Conservation (phyloP, 2,329 filamentous ascomycete species). For the Apiospora hydei region DNA sequence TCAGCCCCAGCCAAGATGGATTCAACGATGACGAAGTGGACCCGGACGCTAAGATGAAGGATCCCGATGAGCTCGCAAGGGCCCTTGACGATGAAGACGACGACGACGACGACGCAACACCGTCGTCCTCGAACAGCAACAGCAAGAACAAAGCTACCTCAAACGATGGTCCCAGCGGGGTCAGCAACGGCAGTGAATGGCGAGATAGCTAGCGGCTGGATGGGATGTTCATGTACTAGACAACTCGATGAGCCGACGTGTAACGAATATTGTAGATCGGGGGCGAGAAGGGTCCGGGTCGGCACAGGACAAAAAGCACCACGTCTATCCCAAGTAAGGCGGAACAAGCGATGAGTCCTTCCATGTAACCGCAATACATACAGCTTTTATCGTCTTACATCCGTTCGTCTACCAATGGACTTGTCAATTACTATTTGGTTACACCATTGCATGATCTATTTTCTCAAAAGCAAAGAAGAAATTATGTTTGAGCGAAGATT, state of each 20-base stretch:
- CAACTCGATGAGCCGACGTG: constrained; percentile 9
- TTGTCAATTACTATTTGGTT: constrained; percentile 4
- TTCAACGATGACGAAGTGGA: constrained; percentile 56
- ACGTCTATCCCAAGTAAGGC: neutral
- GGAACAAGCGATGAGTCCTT: neutral
- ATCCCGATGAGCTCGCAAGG: constrained; percentile 69
- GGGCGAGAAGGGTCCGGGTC: neutral
- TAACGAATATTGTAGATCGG: constrained; percentile 15
- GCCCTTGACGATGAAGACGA: constrained; percentile 66
- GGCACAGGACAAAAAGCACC: neutral
- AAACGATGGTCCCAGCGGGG: constrained; percentile 14
- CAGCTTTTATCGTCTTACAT: too few relatives aligned
- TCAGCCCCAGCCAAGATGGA: constrained; percentile 50
- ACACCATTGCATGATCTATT: neutral
- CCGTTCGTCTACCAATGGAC: neutral
- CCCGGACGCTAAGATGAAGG: constrained; percentile 70
- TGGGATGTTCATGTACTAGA: neutral
- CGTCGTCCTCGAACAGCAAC: constrained; percentile 6
- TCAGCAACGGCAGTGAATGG: constrained; percentile 28
- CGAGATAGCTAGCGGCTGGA: constrained; percentile 16
- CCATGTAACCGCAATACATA: neutral
- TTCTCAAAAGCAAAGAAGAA: neutral
- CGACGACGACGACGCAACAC: constrained; percentile 40
- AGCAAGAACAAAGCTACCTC: neutral
- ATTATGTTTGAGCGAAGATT: neutral